Percentiles rank a stretch among this genome's conserved stretches.
Conservation (phyloP, 1,139 yeast species). For the Pichia sp. region DNA sequence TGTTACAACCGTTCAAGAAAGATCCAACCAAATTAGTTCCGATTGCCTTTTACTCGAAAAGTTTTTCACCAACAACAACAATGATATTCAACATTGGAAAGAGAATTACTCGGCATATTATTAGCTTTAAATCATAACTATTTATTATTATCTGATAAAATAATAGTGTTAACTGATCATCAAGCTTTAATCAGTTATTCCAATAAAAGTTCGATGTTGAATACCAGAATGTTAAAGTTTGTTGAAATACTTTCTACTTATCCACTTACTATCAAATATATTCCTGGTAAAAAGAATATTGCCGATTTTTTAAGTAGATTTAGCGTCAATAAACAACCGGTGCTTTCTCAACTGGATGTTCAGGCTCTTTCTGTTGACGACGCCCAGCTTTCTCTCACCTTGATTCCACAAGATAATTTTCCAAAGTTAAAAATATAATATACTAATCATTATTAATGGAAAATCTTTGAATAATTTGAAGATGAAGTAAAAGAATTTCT, state of each 20-base stretch:
- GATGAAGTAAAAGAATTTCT: no score
- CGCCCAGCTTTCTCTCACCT: neutral
- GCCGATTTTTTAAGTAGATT: neutral
- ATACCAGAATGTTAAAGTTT: neutral
- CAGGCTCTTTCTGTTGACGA: no score
- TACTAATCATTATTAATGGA: no score
- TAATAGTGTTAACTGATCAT: neutral
- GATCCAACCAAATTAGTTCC: neutral
- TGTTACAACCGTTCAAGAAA: no score
- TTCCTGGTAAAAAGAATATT: neutral
- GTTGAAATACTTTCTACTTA: neutral
- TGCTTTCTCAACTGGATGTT: neutral
- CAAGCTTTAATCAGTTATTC: neutral
- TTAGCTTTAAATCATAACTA: neutral
- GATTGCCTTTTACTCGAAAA: neutral
- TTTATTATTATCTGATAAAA: neutral
- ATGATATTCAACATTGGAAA: neutral
- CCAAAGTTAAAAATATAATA: no score
- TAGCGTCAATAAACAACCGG: neutral
- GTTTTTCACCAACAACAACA: neutral
- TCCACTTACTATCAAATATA: neutral
- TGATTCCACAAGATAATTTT: neutral
- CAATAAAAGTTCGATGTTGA: neutral
- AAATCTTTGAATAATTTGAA: neutral
- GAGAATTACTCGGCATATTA: neutral